These are phyloP conservation scores for Sordariomycetes sp. DNA, from an alignment of 2,329 filamentous ascomycete species.

Conservation along the genomic window DNA sequence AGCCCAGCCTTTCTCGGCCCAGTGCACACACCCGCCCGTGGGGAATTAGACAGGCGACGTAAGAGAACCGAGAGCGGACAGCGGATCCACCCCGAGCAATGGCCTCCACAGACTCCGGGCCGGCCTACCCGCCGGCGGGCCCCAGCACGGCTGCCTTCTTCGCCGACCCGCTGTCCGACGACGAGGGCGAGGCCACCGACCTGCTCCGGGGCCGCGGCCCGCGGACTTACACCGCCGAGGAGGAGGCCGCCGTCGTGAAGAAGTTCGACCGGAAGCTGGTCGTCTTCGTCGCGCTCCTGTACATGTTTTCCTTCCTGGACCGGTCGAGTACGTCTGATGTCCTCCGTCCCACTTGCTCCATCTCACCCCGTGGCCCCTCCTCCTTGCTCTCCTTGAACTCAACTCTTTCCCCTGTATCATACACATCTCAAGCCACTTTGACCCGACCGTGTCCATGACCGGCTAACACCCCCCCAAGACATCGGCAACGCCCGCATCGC, in stretches of 20 bases:
- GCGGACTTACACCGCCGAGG: slow-evolving; percentile 43
- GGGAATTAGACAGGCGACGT: too few relatives aligned
- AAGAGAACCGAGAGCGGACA: too few relatives aligned
- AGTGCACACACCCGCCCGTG: too few relatives aligned
- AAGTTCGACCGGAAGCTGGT: slow-evolving; percentile 74
- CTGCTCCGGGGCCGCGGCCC: not conserved
- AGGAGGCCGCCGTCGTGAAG: slow-evolving; percentile 59
- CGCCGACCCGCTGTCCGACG: not conserved
- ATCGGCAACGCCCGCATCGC: slow-evolving; percentile 55
- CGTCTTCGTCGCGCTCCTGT: slow-evolving; percentile 70
- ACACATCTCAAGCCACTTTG: not conserved
- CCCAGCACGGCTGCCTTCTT: not conserved
- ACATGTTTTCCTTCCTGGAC: slow-evolving; percentile 78
- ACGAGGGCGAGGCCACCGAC: not conserved
- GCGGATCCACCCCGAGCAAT: too few relatives aligned
- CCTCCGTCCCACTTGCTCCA: not conserved
- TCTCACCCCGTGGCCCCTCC: not conserved
- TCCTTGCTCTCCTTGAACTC: not conserved
- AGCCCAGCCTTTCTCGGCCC: too few relatives aligned
- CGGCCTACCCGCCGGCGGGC: not conserved
- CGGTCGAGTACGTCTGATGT: slow-evolving; percentile 56
- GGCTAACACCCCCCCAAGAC: slow-evolving; percentile 23
- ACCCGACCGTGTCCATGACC: too few relatives aligned
- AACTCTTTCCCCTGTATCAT: not conserved
- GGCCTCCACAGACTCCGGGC: not conserved